Percentiles rank a stretch among this genome's conserved stretches.
Evolutionary conservation across 306 rosid genomes (phyloP).

Genomic region (Glycine latifolia): DNA sequence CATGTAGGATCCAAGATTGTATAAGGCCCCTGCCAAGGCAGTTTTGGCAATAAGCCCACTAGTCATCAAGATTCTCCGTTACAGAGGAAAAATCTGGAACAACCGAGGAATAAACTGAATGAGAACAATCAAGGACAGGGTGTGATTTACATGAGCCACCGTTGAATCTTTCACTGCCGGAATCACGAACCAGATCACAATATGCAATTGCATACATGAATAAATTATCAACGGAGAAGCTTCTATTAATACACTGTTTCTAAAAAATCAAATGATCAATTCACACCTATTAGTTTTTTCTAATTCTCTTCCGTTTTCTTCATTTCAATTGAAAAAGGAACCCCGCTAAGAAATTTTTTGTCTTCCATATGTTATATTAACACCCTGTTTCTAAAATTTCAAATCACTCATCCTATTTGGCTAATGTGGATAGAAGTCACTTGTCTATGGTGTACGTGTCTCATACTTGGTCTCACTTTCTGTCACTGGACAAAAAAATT

Average conservation of each 20-base stretch:
- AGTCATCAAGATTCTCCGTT: constrained; percentile 68
- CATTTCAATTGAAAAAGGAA: not conserved
- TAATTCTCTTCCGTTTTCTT: not conserved
- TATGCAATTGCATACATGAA: constrained; percentile 54
- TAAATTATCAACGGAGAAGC: not conserved
- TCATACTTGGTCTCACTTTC: too few relatives aligned
- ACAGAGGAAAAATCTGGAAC: constrained; percentile 79
- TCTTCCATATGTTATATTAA: not conserved
- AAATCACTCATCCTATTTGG: not conserved
- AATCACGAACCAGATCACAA: constrained; percentile 80
- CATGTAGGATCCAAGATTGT: constrained; percentile 79
- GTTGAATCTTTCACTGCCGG: constrained; percentile 63
- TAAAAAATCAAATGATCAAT: not conserved
- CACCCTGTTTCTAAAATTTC: not conserved
- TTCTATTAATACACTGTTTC: not conserved
- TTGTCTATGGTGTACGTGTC: too few relatives aligned
- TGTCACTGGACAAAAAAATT: too few relatives aligned
- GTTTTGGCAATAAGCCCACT: constrained; percentile 83
- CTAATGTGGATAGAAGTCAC: not conserved
- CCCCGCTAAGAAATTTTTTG: not conserved
- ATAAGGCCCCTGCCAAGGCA: constrained; percentile 81
- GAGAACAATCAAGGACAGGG: constrained; percentile 80
- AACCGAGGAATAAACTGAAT: constrained; percentile 79
- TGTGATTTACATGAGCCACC: constrained; percentile 75
- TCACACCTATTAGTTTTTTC: not conserved